Conservation (phyloP, 805 yeast genomes). For the Sugiyamaella americana region DNA sequence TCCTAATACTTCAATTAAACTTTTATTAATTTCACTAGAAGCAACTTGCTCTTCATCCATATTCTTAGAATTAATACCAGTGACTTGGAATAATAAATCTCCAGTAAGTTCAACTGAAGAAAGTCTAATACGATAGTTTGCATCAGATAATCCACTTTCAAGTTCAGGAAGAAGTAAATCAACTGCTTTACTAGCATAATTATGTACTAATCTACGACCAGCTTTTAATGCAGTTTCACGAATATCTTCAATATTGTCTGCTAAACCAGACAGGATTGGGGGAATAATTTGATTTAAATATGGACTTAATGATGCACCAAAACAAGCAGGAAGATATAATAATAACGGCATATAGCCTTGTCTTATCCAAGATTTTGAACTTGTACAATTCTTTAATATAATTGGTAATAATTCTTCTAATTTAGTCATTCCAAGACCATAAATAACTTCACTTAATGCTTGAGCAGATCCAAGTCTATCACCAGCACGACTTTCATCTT, state of each 20-base stretch:
- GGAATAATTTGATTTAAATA: slow-evolving; percentile 81
- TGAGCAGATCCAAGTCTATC: slow-evolving; percentile 97
- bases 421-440: slow-evolving; percentile 83
- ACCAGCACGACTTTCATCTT: slow-evolving; percentile 74
- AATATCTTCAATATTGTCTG: slow-evolving; percentile 80
- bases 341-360: slow-evolving; percentile 90
- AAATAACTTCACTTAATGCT: slow-evolving; percentile 87
- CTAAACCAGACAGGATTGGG: slow-evolving; percentile 86
- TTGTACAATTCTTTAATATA: slow-evolving; percentile 64
- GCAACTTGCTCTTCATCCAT: slow-evolving; percentile 37
- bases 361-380: slow-evolving; percentile 64
- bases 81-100: slow-evolving; percentile 86
- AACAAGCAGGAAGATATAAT: slow-evolving; percentile 87
- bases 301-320: slow-evolving; percentile 87
- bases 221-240: slow-evolving; percentile 88
- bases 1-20: slow-evolving; percentile 75
- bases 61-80: slow-evolving; percentile 61
- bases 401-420: slow-evolving; percentile 84
- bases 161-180: slow-evolving; percentile 91
- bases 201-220: slow-evolving; percentile 84
- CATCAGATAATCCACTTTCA: slow-evolving; percentile 80
- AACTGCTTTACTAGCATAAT: slow-evolving; percentile 87
- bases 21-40: slow-evolving; percentile 46
- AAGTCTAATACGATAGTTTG: slow-evolving; percentile 77
- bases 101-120: slow-evolving; percentile 95